Conservation (phyloP, 352 stramenopile genomes). For the Phytophthora sp. region DNA sequence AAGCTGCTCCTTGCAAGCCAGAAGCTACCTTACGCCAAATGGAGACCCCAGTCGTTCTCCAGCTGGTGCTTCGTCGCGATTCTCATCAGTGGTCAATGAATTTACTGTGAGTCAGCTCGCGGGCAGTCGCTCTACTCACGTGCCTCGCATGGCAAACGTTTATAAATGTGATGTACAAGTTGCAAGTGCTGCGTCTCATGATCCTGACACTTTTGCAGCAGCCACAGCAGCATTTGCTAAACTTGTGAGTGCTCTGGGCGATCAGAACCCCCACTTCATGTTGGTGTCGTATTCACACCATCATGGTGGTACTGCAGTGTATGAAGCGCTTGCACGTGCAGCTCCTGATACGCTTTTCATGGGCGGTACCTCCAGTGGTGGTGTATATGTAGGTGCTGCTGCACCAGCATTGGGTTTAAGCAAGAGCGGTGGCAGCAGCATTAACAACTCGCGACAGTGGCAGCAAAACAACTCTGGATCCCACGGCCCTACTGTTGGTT, state of each 20-base stretch:
- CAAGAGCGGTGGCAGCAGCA: conserved; percentile 26
- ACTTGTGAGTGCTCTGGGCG: conserved; percentile 62
- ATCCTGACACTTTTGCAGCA: conserved; percentile 63
- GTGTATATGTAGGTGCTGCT: conserved; percentile 51
- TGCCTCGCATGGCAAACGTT: conserved; percentile 22
- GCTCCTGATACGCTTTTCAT: conserved; percentile 85
- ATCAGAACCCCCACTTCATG: conserved; percentile 78
- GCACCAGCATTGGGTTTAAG: conserved; percentile 23
- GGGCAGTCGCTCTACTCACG: conserved; percentile 31
- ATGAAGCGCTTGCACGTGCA: conserved; percentile 62
- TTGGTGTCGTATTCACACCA: conserved; percentile 78
- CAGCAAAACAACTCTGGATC: conserved; percentile 26
- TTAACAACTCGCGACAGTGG: conserved; percentile 48
- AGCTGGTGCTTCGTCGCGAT: conserved; percentile 40
- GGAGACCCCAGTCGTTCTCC: conserved; percentile 40
- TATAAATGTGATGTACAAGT: conserved; percentile 70
- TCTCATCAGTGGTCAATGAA: conserved; percentile 35
- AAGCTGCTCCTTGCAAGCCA: conserved; percentile 76
- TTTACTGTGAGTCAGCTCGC: conserved; percentile 33
- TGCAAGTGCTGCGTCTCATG: conserved; percentile 66
- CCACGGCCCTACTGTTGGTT: conserved; percentile 50
- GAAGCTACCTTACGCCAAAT: conserved; percentile 58
- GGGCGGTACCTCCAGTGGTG: conserved; percentile 73
- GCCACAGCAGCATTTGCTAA: conserved; percentile 61
- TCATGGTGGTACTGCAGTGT: conserved; percentile 59